Conservation (phyloP, 1,139 yeast genomes). For the Geotrichum siamense region DNA sequence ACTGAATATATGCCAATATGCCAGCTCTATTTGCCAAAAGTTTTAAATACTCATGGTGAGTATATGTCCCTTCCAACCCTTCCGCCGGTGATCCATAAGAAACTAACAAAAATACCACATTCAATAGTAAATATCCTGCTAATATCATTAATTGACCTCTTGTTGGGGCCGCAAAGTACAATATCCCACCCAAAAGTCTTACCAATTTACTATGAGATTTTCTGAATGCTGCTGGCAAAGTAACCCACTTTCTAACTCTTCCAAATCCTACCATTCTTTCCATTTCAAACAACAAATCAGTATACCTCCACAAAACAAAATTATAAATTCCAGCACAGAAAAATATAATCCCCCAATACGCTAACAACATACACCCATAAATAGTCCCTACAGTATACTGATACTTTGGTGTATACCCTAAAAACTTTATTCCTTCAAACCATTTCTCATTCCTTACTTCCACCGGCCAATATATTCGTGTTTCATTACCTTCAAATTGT, state of each 20-base stretch:
- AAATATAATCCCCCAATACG: slow-evolving; percentile 28
- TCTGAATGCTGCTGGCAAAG: slow-evolving; percentile 32
- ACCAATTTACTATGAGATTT: slow-evolving; percentile 29
- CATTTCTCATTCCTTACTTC: slow-evolving; percentile 1
- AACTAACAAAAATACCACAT: slow-evolving; percentile 25
- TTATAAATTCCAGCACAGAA: slow-evolving; percentile 23
- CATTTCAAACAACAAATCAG: slow-evolving; percentile 19
- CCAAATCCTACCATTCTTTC: slow-evolving; percentile 16
- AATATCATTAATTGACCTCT: slow-evolving; percentile 31
- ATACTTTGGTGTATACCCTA: slow-evolving; percentile 10
- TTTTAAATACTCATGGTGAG: slow-evolving; percentile 19
- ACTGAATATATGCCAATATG: slow-evolving; percentile 47
- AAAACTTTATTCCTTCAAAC: background rate
- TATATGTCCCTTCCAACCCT: slow-evolving; percentile 18
- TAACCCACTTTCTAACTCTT: slow-evolving; percentile 25
- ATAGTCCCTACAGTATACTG: slow-evolving; percentile 34
- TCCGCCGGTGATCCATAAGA: slow-evolving; percentile 16
- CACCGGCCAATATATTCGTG: background rate
- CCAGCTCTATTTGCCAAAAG: slow-evolving; percentile 55
- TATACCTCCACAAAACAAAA: slow-evolving; percentile 20
- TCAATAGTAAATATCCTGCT: slow-evolving; percentile 26
- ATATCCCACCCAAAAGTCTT: background rate
- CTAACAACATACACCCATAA: slow-evolving; percentile 32
- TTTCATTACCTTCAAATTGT: background rate
- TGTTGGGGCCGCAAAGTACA: slow-evolving; percentile 22